A percentile compares a stretch with the other conserved stretches of the same genome.
phyloP scores from a whole-genome alignment of 116 monocot genomes.

The Papilionanthe hybrid region DNA sequence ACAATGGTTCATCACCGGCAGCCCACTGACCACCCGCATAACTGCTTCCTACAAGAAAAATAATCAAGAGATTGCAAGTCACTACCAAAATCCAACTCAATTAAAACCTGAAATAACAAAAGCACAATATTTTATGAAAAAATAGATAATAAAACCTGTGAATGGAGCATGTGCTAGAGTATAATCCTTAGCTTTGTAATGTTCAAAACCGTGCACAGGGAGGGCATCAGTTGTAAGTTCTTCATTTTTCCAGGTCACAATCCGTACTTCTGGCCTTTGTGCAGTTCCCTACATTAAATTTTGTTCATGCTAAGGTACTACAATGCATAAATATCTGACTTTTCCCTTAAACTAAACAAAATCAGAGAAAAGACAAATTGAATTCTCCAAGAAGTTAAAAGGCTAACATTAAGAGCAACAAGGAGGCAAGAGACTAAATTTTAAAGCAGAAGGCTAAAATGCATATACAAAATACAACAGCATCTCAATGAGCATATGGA shows the following conservation, averaged over 20 bases:
- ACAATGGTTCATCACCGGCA: constrained; percentile 94
- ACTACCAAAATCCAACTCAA: background rate
- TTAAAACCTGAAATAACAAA: background rate
- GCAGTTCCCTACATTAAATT: constrained; percentile 65
- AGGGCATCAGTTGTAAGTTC: constrained; percentile 95
- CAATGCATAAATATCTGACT: background rate
- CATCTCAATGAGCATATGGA: background rate
- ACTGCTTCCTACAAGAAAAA: constrained; percentile 73
- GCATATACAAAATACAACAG: background rate
- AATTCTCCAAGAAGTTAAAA: too few species aligned
- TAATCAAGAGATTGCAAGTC: constrained; percentile 5
- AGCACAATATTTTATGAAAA: background rate
- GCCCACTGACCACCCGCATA: constrained; percentile 99
- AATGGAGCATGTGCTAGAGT: constrained; percentile 93
- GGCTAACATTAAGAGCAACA: background rate
- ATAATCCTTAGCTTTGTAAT: constrained; percentile 99
- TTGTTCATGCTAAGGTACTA: background rate
- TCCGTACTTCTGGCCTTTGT: constrained; percentile 86
- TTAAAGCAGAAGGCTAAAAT: background rate
- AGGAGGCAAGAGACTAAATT: background rate
- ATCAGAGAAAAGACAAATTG: background rate
- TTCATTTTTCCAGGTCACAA: constrained; percentile 98
- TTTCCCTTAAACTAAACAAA: background rate
- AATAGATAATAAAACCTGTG: constrained; percentile 41
- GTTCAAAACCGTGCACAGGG: constrained; percentile 94